Evolutionary conservation across 768 basidiomycete species (phyloP).

Genomic region (Trametes punicea): DNA sequence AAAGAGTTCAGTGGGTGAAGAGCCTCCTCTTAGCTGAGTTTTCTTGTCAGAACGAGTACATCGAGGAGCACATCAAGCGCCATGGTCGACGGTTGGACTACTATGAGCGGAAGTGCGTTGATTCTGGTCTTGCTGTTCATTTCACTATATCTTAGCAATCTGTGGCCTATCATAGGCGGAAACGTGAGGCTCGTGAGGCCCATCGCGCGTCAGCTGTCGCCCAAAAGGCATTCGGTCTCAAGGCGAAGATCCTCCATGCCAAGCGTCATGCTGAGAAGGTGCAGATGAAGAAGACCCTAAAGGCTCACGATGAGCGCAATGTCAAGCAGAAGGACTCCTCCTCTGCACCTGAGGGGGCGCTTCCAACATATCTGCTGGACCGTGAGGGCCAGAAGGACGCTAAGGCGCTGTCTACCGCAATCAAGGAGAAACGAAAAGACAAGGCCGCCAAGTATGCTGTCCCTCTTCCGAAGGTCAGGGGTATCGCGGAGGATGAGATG

Average conservation of each 20-base stretch:
- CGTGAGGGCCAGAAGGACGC: constrained; percentile 98
- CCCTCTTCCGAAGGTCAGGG: constrained; percentile 93
- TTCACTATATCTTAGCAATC: not conserved
- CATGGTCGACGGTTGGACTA: constrained; percentile 95
- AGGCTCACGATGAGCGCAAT: constrained; percentile 98
- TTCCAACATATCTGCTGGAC: constrained; percentile 94
- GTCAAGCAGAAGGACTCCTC: constrained; percentile 90
- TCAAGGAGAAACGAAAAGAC: constrained; percentile 99
- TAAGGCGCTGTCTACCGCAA: constrained; percentile 90
- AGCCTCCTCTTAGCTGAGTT: constrained; percentile 14
- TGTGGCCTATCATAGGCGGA: constrained; percentile 51
- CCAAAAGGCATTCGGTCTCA: constrained; percentile 93
- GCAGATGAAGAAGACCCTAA: constrained; percentile 98
- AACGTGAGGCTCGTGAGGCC: constrained; percentile 73
- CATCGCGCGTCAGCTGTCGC: constrained; percentile 79
- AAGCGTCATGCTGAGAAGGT: constrained; percentile 97
- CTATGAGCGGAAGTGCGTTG: constrained; percentile 84
- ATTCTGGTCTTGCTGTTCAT: not conserved
- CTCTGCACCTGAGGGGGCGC: constrained; percentile 81
- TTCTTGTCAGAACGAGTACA: constrained; percentile 88
- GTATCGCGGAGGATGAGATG: constrained; percentile 99
- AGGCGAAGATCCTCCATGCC: constrained; percentile 97
- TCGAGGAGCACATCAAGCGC: constrained; percentile 97
- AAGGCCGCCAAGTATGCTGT: constrained; percentile 98
- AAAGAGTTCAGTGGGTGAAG: not conserved